These are phyloP conservation scores for Rhizoclosmatium sp. DNA, from an alignment of 192 early-diverging fungal species.

Conservation along the genomic window DNA sequence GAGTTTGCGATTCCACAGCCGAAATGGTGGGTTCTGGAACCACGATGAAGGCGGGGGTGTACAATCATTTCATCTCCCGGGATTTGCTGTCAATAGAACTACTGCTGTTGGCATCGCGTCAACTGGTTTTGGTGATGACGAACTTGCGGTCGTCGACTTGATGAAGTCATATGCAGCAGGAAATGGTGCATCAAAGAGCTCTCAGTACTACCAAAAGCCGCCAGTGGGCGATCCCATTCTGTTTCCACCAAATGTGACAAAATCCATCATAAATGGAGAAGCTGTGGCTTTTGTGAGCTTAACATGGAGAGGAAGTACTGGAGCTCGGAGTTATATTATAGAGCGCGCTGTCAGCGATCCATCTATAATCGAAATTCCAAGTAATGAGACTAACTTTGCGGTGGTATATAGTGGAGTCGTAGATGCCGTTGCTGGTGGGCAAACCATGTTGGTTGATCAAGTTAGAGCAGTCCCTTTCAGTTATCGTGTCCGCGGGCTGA, in stretches of 20 bases:
- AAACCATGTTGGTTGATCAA: no score
- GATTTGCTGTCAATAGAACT: constrained; percentile 30
- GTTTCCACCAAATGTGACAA: background rate
- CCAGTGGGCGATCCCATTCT: background rate
- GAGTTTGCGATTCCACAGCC: constrained; percentile 42
- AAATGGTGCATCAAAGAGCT: no score
- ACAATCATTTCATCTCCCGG: constrained; percentile 47
- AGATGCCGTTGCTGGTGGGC: no score
- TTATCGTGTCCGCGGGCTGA: no score
- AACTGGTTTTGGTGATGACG: background rate
- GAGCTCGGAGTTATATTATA: background rate
- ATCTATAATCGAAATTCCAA: no score
- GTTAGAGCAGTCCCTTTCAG: no score
- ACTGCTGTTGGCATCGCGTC: background rate
- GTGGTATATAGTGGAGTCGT: no score
- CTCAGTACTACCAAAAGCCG: background rate
- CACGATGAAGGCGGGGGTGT: constrained; percentile 45
- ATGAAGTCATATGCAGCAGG: background rate
- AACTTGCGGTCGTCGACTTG: background rate
- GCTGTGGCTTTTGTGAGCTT: no score
- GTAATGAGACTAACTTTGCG: no score
- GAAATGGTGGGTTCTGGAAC: constrained; percentile 48
- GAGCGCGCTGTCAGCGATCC: no score
- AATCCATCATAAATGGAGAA: background rate
- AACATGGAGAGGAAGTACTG: constrained; percentile 10